Conservation (phyloP, 1,284 basidiomycete species). For the Lignosus rhinocerotis region DNA sequence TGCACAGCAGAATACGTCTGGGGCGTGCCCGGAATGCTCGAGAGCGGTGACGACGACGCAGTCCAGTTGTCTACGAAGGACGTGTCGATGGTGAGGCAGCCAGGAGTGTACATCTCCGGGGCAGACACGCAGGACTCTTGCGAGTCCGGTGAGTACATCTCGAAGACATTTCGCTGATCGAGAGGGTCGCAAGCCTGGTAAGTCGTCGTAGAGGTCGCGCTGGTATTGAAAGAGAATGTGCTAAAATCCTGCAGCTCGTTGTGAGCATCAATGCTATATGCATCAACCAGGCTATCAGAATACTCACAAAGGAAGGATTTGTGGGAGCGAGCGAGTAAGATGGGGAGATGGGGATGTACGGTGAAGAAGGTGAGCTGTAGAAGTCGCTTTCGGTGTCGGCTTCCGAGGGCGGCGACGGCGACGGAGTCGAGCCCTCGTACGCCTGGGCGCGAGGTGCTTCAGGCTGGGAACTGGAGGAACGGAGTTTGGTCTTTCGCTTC, state of each 20-base stretch:
- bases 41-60: conserved; percentile 29
- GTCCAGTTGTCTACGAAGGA: conserved; percentile 30
- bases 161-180: conserved; percentile 22
- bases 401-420: conserved; percentile 23
- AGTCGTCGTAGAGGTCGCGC: conserved; percentile 28
- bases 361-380: conserved; percentile 30
- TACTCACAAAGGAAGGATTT: conserved; percentile 52
- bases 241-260: conserved; percentile 38
- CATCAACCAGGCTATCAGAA: not conserved
- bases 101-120: conserved; percentile 21
- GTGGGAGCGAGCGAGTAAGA: conserved; percentile 36
- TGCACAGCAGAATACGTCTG: conserved; percentile 24
- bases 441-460: conserved; percentile 20
- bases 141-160: conserved; percentile 20
- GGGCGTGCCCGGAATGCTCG: conserved; percentile 35
- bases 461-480: conserved; percentile 38
- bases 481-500: conserved; percentile 25
- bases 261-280: conserved; percentile 21
- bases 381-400: conserved; percentile 27
- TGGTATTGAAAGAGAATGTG: conserved; percentile 49
- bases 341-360: conserved; percentile 21
- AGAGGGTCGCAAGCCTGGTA: conserved; percentile 35
- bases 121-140: conserved; percentile 18
- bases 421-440: conserved; percentile 22
- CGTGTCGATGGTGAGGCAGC: conserved; percentile 30